These are phyloP conservation scores for Tripterygium wilfordii DNA, from an alignment of 177 flowering plant genomes.

Conservation along the genomic window DNA sequence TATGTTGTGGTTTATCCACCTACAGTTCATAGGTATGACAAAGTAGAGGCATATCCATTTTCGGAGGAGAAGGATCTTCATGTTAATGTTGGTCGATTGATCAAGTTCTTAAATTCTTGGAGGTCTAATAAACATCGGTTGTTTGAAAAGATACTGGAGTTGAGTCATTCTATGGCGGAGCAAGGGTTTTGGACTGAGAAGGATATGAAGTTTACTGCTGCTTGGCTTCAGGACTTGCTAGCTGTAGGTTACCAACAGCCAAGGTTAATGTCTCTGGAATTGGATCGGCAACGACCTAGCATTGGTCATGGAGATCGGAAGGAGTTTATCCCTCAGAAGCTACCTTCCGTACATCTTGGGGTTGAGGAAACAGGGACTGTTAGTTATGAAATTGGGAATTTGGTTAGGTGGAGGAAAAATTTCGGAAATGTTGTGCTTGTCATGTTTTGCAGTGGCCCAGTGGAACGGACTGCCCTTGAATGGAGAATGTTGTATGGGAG, in stretches of 20 bases:
- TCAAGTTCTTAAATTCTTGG: conserved; percentile 81
- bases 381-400: conserved; percentile 87
- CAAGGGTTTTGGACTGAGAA: conserved; percentile 94
- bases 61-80: conserved; percentile 99
- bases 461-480: conserved; percentile 90
- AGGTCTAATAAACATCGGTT: conserved; percentile 68
- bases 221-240: conserved; percentile 97
- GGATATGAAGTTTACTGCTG: conserved; percentile 87
- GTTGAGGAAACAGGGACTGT: conserved; percentile 94
- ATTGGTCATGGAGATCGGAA: conserved; percentile 93
- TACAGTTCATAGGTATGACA: conserved; percentile 72
- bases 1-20: conserved; percentile 92
- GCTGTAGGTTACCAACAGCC: conserved; percentile 97
- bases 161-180: conserved; percentile 88
- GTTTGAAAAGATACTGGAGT: conserved; percentile 79
- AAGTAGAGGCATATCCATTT: conserved; percentile 74
- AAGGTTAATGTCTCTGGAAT: conserved; percentile 76
- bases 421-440: conserved; percentile 92
- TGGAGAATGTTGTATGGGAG: conserved; percentile 98
- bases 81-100: conserved; percentile 84
- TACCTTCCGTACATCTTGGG: conserved; percentile 95
- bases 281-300: conserved; percentile 69
- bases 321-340: conserved; percentile 80
- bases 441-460: conserved; percentile 77
- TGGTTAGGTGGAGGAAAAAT: conserved; percentile 88